phyloP scores from a whole-genome alignment of 495 filamentous ascomycete species.

The Aspergillus saccharolyticus region DNA sequence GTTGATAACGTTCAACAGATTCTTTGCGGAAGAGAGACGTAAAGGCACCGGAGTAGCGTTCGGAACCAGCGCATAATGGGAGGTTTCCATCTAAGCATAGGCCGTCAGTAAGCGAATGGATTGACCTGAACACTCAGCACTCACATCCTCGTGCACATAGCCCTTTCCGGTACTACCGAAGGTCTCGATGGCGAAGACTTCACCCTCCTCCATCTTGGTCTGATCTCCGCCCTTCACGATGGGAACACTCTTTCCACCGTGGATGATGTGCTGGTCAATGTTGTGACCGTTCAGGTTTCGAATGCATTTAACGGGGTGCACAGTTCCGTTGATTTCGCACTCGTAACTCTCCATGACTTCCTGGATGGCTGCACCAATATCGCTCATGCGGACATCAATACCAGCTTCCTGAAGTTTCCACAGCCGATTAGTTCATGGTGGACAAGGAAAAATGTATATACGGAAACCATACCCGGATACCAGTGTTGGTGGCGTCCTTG shows the following conservation, averaged over 20 bases:
- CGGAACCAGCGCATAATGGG: constrained; percentile 65
- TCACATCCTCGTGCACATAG: constrained; percentile 72
- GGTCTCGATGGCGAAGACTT: constrained; percentile 89
- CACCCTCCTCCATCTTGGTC: constrained; percentile 93
- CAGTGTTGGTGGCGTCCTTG: constrained; percentile 82
- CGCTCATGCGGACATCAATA: constrained; percentile 72
- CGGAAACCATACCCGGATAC: constrained; percentile 50
- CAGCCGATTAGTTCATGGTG: not conserved
- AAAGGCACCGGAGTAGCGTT: constrained; percentile 64
- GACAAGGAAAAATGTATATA: not conserved
- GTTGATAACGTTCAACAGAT: constrained; percentile 76
- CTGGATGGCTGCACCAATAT: constrained; percentile 74
- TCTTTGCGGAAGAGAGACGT: constrained; percentile 71
- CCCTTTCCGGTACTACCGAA: constrained; percentile 91
- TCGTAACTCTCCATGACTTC: constrained; percentile 90
- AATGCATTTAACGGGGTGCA: constrained; percentile 77
- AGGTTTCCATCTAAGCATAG: constrained; percentile 54
- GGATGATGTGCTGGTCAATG: constrained; percentile 80
- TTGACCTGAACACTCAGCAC: constrained; percentile 17
- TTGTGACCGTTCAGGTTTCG: constrained; percentile 87
- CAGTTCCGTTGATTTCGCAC: constrained; percentile 69
- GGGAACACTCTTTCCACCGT: constrained; percentile 84
- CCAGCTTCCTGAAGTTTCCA: constrained; percentile 61
- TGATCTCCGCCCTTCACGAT: constrained; percentile 76
- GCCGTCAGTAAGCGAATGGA: constrained; percentile 11